These are phyloP conservation scores for Aethionema arabicum DNA, from an alignment of 345 rosid species.

Conservation along the genomic window DNA sequence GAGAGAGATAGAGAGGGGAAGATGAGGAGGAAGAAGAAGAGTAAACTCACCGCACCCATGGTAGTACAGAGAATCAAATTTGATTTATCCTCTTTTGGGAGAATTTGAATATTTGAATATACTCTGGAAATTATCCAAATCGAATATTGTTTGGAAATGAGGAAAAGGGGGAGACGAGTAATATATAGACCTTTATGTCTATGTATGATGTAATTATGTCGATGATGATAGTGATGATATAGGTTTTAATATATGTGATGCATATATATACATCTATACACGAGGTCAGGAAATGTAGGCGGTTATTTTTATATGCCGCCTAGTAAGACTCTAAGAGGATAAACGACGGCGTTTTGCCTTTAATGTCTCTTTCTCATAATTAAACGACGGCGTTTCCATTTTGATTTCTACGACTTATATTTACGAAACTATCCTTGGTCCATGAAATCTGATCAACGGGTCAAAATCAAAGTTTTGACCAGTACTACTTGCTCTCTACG, in stretches of 20 bases:
- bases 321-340: constrained; percentile 32
- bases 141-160: constrained; percentile 37
- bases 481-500: too few species aligned
- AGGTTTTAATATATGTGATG: constrained; percentile 11
- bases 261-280: constrained; percentile 12
- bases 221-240: constrained; percentile 21
- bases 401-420: background rate
- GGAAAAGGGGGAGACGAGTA: constrained; percentile 20
- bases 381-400: constrained; percentile 31
- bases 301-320: constrained; percentile 39
- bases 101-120: constrained; percentile 24
- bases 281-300: constrained; percentile 40
- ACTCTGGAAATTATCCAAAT: background rate
- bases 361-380: background rate
- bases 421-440: background rate
- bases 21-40: background rate
- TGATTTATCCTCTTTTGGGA: background rate
- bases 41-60: constrained; percentile 58
- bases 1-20: background rate
- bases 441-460: background rate
- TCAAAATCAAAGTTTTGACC: constrained; percentile 4
- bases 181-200: constrained; percentile 38
- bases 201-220: constrained; percentile 8
- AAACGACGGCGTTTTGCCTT: constrained; percentile 33
- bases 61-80: constrained; percentile 4